Conservation (phyloP, 2,329 filamentous ascomycete genomes). For the Alternaria metachromatica region DNA sequence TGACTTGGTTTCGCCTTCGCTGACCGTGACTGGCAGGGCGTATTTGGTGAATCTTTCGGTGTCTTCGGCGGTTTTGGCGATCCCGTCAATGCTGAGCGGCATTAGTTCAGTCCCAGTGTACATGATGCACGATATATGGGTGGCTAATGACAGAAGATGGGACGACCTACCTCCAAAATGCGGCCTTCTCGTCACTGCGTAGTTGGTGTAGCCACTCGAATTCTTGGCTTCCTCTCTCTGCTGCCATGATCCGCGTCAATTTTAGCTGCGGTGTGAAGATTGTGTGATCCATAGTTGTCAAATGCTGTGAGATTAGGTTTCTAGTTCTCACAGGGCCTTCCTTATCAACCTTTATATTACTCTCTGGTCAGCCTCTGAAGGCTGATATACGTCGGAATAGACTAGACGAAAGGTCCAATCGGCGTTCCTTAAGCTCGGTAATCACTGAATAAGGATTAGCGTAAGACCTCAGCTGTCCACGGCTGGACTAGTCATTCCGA, state of each 20-base stretch:
- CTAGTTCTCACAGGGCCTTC: background rate
- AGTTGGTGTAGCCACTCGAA: slow-evolving; percentile 46
- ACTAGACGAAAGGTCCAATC: slow-evolving; percentile 1
- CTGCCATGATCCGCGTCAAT: slow-evolving; percentile 37
- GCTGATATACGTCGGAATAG: slow-evolving; percentile 6
- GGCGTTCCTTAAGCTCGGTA: slow-evolving; percentile 12
- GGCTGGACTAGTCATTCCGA: slow-evolving; percentile 7
- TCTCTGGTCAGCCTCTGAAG: background rate
- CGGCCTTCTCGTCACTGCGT: slow-evolving; percentile 36
- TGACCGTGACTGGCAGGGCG: slow-evolving; percentile 16
- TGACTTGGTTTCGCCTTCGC: slow-evolving; percentile 17
- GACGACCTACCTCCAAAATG: slow-evolving; percentile 40
- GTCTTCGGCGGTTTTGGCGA: slow-evolving; percentile 35
- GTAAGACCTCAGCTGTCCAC: background rate
- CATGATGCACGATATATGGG: background rate
- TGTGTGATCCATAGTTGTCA: slow-evolving; percentile 29
- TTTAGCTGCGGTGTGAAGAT: slow-evolving; percentile 40
- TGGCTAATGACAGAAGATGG: background rate
- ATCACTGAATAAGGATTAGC: slow-evolving; percentile 2
- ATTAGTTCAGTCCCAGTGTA: background rate
- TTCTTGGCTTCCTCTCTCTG: slow-evolving; percentile 39
- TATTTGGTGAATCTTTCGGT: slow-evolving; percentile 30
- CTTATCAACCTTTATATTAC: background rate
- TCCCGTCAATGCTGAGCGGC: slow-evolving; percentile 28
- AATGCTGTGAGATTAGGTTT: background rate